Evolutionary conservation across 2,329 filamentous ascomycete species (phyloP).

Genomic region (Aureobasidium vineae): DNA sequence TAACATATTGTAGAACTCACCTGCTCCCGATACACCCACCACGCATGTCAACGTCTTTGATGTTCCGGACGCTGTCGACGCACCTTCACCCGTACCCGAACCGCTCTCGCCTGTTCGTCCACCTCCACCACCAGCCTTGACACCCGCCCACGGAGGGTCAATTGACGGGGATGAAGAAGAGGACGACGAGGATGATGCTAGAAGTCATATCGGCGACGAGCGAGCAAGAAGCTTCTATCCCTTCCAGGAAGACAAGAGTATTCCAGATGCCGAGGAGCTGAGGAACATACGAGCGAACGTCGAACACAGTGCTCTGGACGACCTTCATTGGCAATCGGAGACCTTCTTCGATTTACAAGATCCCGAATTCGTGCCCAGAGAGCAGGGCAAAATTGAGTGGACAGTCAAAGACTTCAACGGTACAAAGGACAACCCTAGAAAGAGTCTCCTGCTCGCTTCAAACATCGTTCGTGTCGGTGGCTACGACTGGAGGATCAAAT

Average conservation of each 20-base stretch:
- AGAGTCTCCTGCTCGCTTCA: conserved; percentile 58
- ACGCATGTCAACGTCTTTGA: neutral
- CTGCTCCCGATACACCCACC: neutral
- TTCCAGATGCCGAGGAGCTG: conserved; percentile 58
- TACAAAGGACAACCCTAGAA: conserved; percentile 59
- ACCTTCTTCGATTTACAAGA: conserved; percentile 58
- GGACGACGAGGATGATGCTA: conserved; percentile 35
- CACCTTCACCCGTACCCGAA: neutral
- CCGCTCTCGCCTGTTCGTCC: neutral
- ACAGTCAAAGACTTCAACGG: conserved; percentile 58
- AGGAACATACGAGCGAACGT: conserved; percentile 54
- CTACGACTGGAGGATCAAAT: conserved; percentile 65
- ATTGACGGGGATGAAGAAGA: conserved; percentile 33
- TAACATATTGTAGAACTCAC: neutral
- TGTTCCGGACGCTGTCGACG: neutral
- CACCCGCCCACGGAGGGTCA: neutral
- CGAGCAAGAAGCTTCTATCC: conserved; percentile 50
- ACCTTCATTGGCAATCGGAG: conserved; percentile 58
- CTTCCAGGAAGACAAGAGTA: conserved; percentile 56
- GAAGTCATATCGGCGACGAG: conserved; percentile 28
- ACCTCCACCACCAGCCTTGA: conserved; percentile 24
- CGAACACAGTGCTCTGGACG: conserved; percentile 57
- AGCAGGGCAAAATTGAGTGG: conserved; percentile 59
- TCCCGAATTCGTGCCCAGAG: conserved; percentile 55
- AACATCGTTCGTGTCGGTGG: conserved; percentile 56